Conservation (phyloP, 1,139 yeast genomes). For the Yamadazyma trypodendri region DNA sequence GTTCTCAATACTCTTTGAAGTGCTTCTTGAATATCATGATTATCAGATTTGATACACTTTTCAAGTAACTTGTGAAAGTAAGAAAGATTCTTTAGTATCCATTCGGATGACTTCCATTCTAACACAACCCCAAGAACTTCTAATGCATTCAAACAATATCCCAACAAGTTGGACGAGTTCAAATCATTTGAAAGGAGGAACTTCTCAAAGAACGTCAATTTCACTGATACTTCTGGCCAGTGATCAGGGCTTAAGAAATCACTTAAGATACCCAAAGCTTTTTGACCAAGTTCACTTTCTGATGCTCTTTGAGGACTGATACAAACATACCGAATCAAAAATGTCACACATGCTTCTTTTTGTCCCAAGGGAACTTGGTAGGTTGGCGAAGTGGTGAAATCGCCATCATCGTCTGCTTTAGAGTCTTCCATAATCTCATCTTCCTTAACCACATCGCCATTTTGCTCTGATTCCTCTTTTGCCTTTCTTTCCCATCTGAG, state of each 20-base stretch:
- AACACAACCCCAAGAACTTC: slow-evolving; percentile 87
- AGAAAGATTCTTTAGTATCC: slow-evolving; percentile 72
- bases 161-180: slow-evolving; percentile 57
- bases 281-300: slow-evolving; percentile 78
- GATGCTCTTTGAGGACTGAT: slow-evolving; percentile 83
- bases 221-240: slow-evolving; percentile 88
- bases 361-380: slow-evolving; percentile 75
- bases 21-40: slow-evolving; percentile 80
- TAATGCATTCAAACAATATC: slow-evolving; percentile 84
- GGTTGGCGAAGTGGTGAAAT: slow-evolving; percentile 40
- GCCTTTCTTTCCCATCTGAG: slow-evolving; percentile 78
- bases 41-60: slow-evolving; percentile 79
- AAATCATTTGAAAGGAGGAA: slow-evolving; percentile 78
- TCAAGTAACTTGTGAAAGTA: slow-evolving; percentile 74
- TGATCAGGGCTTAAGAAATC: slow-evolving; percentile 67
- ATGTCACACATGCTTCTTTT: slow-evolving; percentile 90
- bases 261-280: slow-evolving; percentile 74
- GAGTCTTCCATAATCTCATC: background rate
- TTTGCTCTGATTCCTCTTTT: slow-evolving; percentile 6
- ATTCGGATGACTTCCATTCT: slow-evolving; percentile 69
- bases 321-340: slow-evolving; percentile 83
- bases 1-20: slow-evolving; percentile 71
- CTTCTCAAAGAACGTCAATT: slow-evolving; percentile 81
- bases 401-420: slow-evolving; percentile 13
- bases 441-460: background rate